Conservation (phyloP, 2,329 filamentous ascomycete genomes). For the Ramichloridium luteum region DNA sequence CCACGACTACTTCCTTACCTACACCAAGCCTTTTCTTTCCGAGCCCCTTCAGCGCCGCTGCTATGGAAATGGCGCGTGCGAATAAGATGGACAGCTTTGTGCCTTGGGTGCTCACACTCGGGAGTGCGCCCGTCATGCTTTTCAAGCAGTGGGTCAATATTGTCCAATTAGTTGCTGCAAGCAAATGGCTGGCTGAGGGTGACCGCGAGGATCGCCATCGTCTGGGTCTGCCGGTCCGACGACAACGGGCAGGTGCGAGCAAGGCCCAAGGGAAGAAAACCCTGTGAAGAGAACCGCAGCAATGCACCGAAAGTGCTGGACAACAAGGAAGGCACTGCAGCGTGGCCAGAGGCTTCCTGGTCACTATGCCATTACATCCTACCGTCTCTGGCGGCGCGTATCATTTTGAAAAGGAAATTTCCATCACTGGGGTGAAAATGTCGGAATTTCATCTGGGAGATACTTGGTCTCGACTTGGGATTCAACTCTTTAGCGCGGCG, state of each 20-base stretch:
- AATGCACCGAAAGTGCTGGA: too few species aligned
- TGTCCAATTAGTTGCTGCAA: conserved; percentile 85
- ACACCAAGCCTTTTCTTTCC: conserved; percentile 62
- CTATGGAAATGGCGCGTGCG: conserved; percentile 76
- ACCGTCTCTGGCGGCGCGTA: too few species aligned
- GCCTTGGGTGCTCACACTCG: conserved; percentile 67
- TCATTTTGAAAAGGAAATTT: too few species aligned
- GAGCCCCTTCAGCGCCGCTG: conserved; percentile 82
- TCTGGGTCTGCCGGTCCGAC: conserved; percentile 13
- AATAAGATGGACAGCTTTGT: conserved; percentile 60
- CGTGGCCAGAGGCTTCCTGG: too few species aligned
- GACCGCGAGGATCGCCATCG: conserved; percentile 39
- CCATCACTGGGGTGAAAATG: too few species aligned
- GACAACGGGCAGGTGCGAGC: conserved; percentile 2
- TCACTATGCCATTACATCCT: too few species aligned
- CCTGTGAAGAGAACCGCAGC: too few species aligned
- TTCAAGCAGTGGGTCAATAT: conserved; percentile 91
- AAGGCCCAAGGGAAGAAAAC: conserved; percentile 8
- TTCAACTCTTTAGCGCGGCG: too few species aligned
- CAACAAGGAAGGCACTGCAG: too few species aligned
- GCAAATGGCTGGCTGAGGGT: conserved; percentile 84
- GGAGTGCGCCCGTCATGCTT: conserved; percentile 78
- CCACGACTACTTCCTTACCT: conserved; percentile 35
- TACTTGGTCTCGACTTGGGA: too few species aligned
- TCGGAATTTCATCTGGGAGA: too few species aligned